Evolutionary conservation across 169 alveolate genomes (phyloP).

Genomic region (Eimeria brunetti): DNA sequence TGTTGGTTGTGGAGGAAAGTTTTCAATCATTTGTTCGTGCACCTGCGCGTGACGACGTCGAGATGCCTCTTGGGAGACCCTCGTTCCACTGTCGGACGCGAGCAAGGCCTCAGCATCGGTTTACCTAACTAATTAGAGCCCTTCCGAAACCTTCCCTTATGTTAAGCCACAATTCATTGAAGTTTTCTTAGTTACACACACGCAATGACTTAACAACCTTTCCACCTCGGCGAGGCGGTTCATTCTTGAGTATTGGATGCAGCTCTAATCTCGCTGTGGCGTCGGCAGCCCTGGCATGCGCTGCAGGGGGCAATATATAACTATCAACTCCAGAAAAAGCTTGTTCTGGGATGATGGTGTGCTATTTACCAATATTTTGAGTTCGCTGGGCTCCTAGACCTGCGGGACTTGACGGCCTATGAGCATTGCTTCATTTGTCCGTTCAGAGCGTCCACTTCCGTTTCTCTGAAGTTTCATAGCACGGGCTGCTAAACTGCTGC

Average conservation of each 20-base stretch:
- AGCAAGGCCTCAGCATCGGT: neutral
- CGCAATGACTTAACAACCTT: neutral
- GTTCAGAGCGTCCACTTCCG: neutral
- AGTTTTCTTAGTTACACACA: neutral
- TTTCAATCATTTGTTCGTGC: neutral
- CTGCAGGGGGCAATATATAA: neutral
- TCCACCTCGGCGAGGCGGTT: neutral
- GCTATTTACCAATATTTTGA: neutral
- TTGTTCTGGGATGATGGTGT: neutral
- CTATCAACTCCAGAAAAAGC: neutral
- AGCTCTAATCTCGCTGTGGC: neutral
- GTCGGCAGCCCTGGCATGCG: slow-evolving; percentile 36
- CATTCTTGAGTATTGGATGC: neutral
- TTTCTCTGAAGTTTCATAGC: neutral
- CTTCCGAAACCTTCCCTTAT: neutral
- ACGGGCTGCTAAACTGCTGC: neutral
- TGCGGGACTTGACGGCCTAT: neutral
- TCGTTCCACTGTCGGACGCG: neutral
- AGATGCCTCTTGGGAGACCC: neutral
- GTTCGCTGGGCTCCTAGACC: neutral
- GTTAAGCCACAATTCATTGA: neutral
- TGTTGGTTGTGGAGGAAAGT: neutral
- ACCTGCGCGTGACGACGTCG: slow-evolving; percentile 5
- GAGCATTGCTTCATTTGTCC: neutral
- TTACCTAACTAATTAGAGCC: neutral